Conservation (phyloP, 2,329 filamentous ascomycete genomes). For the Fusarium verticillioides region DNA sequence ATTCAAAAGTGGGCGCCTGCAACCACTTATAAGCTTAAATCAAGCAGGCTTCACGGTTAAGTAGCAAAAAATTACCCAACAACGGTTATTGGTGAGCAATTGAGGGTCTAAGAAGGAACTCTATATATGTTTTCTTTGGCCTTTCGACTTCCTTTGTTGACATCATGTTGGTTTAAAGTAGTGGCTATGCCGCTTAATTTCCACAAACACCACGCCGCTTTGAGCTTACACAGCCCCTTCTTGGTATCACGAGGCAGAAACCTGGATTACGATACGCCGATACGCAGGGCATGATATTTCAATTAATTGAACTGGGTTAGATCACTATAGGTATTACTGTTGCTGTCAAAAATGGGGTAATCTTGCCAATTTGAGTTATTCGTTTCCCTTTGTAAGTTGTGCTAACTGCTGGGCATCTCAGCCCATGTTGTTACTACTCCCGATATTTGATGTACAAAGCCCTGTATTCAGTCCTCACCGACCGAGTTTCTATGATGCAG, state of each 20-base stretch:
- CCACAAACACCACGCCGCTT: constrained; percentile 30
- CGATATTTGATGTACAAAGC: background rate
- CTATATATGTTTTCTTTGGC: background rate
- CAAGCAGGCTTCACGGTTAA: background rate
- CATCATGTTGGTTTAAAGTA: constrained; percentile 6
- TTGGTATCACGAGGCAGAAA: constrained; percentile 1
- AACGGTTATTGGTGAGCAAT: background rate
- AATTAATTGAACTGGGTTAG: background rate
- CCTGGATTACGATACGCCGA: background rate
- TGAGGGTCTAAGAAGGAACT: background rate
- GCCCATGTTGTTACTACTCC: background rate
- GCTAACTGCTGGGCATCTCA: background rate
- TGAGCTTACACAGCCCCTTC: constrained; percentile 22
- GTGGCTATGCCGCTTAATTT: constrained; percentile 32
- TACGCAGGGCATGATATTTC: background rate
- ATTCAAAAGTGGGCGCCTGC: constrained; percentile 24
- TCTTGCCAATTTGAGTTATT: background rate
- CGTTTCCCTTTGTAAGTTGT: background rate
- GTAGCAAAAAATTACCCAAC: constrained; percentile 1
- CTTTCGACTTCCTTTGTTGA: background rate
- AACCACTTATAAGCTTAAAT: constrained; percentile 32
- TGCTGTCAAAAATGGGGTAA: background rate
- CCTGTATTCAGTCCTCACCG: constrained; percentile 15
- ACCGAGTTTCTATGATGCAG: background rate
- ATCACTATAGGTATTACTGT: background rate